phyloP scores from a whole-genome alignment of 192 early-diverging fungal genomes.

The Irineochytrium annulatum region DNA sequence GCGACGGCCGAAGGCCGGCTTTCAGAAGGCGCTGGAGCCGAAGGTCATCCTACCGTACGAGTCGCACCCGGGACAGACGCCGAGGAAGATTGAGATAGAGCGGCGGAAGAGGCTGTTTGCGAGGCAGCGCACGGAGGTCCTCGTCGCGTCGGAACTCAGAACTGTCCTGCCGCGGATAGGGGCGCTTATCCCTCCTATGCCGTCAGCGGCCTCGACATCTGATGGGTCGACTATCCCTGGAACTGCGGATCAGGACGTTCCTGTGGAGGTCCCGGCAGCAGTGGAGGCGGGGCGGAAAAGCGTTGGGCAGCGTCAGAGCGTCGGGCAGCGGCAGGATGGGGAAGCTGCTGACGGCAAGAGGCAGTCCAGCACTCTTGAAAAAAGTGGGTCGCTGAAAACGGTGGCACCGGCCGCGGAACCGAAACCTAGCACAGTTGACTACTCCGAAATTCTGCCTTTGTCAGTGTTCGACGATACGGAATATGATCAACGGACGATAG shows the following conservation, averaged over 20 bases:
- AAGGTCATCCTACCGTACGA: slow-evolving; percentile 49
- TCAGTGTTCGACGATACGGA: slow-evolving; percentile 45
- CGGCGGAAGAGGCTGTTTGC: slow-evolving; percentile 44
- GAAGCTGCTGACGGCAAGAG: background rate
- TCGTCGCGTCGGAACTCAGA: slow-evolving; percentile 16
- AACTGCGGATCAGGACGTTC: background rate
- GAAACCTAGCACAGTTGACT: too few relatives aligned
- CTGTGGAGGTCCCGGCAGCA: background rate
- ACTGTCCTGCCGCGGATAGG: background rate
- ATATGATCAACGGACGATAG: slow-evolving; percentile 40
- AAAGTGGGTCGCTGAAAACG: too few relatives aligned
- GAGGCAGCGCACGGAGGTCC: slow-evolving; percentile 28
- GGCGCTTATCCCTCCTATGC: background rate
- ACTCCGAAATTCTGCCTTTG: slow-evolving; percentile 29
- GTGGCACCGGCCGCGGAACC: background rate
- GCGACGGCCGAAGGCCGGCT: slow-evolving; percentile 10
- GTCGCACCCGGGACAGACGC: slow-evolving; percentile 44
- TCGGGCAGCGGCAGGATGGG: background rate
- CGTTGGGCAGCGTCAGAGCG: too few relatives aligned
- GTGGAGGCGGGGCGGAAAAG: too few relatives aligned
- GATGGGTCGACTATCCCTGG: background rate
- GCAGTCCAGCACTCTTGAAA: too few relatives aligned
- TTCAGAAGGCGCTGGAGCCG: slow-evolving; percentile 45
- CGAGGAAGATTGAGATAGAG: slow-evolving; percentile 56
- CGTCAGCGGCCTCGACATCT: too few relatives aligned